phyloP scores from a whole-genome alignment of 306 rosid species.

The Citrullus colocynthis region DNA sequence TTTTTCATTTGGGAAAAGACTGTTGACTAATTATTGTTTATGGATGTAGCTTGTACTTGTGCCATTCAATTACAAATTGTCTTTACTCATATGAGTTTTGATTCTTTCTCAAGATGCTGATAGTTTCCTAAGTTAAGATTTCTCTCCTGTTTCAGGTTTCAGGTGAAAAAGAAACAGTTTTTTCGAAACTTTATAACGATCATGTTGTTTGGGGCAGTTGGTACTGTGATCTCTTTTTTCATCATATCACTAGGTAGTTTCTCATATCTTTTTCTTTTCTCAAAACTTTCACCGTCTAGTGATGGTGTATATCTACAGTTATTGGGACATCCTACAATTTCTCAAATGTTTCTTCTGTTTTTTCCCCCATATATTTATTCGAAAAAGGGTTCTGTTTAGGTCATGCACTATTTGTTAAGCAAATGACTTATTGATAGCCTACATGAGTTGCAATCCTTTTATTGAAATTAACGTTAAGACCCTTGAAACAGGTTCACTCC shows the following conservation, averaged over 20 bases:
- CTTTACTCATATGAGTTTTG: not conserved
- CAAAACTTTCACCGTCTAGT: not conserved
- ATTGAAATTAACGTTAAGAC: constrained; percentile 2
- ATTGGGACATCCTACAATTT: not conserved
- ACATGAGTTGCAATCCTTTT: not conserved
- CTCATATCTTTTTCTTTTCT: not conserved
- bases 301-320: not conserved
- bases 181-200: constrained; percentile 47
- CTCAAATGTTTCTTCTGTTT: not conserved
- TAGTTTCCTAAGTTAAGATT: not conserved
- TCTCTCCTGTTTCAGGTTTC: constrained; percentile 29
- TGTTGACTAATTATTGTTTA: not conserved
- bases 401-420: not conserved
- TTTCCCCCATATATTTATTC: not conserved
- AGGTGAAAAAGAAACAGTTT: constrained; percentile 66
- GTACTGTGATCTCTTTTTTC: constrained; percentile 41
- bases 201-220: constrained; percentile 43
- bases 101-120: not conserved
- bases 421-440: not conserved
- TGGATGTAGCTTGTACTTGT: not conserved
- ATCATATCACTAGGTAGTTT: constrained; percentile 43
- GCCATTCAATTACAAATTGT: not conserved
- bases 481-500: constrained; percentile 39
- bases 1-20: not conserved
- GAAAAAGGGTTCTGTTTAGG: not conserved